Base-by-base conservation (phyloP, 2,329 filamentous ascomycete genomes). In the Cercospora sojina region DNA sequence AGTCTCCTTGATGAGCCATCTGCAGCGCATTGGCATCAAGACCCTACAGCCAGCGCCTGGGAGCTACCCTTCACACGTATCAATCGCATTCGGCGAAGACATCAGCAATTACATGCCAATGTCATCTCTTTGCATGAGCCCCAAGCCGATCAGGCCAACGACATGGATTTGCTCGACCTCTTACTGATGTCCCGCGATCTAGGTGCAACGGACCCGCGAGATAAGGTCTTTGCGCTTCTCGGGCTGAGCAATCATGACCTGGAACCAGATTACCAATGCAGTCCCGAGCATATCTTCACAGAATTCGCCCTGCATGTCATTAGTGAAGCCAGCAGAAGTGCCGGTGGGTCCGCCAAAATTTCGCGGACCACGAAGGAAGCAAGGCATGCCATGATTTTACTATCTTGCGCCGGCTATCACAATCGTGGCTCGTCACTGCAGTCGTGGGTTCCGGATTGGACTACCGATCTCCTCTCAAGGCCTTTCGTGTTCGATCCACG, bases 61-160 rank as follows among this genome's bases (percentile, higher is more conserved):
- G 72, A 73, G 57, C 67, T 75, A 1, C 74, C 74, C 6, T 75
- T 77, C 61, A 72, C 74, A 3, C 66, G 73, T 3, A 76, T 76
- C 35, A 75, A 76, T 61, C 70, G 72, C 23, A 75, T 76, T 56
- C 59, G 74, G 55, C 49, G 69, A 51, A 69, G 74, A 20, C 74
- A 76, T 65, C 70, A 67, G 41, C 41, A 62, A 23, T 61, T 53
- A 23, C 27, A 20, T 20, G 27, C 53, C 23, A n/a, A 7, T 2
- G 10, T 31, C n/a, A 49, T 23, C 16, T 20, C 47, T 3, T 32
- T 23, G 25, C 27, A 13, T 16, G 9, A 31, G 16, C 18, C 13
- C 29, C 25, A 56, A 32, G 12, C n/a, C 53, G 18, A 57, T n/a
- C 41, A 66, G 6, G 64, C 65, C 16, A 61, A 41, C 27, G 68